Base-by-base conservation (phyloP, 2,329 filamentous ascomycete genomes). In the Penicillium vulpinum region DNA sequence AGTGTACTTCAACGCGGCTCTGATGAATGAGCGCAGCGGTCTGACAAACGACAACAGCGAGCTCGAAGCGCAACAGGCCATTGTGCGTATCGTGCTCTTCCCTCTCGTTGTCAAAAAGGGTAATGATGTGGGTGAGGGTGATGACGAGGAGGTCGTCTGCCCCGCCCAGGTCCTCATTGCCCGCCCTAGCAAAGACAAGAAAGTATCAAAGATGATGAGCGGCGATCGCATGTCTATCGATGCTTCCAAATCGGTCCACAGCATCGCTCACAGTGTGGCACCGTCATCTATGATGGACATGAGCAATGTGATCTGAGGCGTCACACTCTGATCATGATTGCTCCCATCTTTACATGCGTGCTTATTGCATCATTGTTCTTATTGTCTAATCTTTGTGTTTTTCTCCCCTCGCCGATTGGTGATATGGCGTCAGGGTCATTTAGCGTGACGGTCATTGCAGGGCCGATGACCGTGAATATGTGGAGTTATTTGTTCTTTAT, bases 21-120 rank as follows among this genome's bases (percentile, higher is more conserved):
- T 96, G 69, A 97, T 99, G 93, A 95, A 94, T 69, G 93, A 97
- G 78, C 88, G 91, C 56, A 91, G 88, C 58, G 88, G 89, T 40
- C 85, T 88, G 62, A 83, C 79, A 51, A 81, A 73, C 31, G 87
- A 85, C 24, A 93, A 94, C 68, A 89, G 93, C 63, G 89, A 93
- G 51, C 84, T 96, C 24, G 90, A 97, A 75, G 81, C 82, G 6
- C 83, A 88, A 59, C 83, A 85, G 39, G 88, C 91, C 26, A 85
- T 93, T 18, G 92, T 99, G 39, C 90, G 94, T 64, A 85, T 96
- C 60, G 92, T 99, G 2, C 84, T 99, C 39, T 99, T 99, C 81
- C 95, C 95, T 10, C 83, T 97, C 1, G 93, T 99, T 18, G 91
- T 97, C 67, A 96, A 96, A 79, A 95, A 94, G 79, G 93, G 92